phyloP scores from a whole-genome alignment of 805 yeast genomes.

The Myxozyma vanderwaltii region DNA sequence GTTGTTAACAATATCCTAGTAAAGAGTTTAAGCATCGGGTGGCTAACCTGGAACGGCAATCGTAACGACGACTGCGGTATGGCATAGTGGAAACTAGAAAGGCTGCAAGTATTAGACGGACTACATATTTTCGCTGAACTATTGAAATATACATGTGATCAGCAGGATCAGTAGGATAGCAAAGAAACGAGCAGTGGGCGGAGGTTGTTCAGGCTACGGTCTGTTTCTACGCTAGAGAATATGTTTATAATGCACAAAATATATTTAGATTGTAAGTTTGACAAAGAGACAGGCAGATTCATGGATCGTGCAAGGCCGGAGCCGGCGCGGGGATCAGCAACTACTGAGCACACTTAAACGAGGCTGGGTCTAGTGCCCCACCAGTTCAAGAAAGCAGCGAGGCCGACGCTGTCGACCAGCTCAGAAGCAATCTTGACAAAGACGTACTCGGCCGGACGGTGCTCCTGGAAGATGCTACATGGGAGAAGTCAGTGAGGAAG shows the following conservation, averaged over 20 bases:
- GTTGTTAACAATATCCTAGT: constrained; percentile 4
- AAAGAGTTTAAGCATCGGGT: constrained; percentile 26
- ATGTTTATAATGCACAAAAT: background rate
- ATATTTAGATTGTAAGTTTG: background rate
- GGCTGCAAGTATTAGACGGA: too few species aligned
- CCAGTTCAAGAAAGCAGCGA: constrained; percentile 46
- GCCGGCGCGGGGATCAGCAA: too few species aligned
- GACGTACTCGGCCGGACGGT: constrained; percentile 43
- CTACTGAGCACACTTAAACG: constrained; percentile 3
- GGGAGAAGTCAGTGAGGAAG: background rate
- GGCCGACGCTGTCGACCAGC: constrained; percentile 48
- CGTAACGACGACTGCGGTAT: background rate
- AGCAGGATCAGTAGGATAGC: too few species aligned
- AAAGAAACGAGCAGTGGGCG: too few species aligned
- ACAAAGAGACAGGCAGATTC: background rate
- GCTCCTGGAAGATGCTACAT: constrained; percentile 41
- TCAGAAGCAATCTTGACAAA: constrained; percentile 41
- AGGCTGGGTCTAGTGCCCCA: constrained; percentile 40
- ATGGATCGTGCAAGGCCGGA: too few species aligned
- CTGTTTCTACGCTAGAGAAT: too few species aligned
- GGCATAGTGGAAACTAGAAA: too few species aligned
- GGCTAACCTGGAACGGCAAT: constrained; percentile 8
- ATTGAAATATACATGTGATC: too few species aligned
- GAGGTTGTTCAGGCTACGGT: too few species aligned
- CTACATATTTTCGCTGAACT: too few species aligned